phyloP scores from a whole-genome alignment of 306 rosid species.

The Trichosanthes cucumerina region DNA sequence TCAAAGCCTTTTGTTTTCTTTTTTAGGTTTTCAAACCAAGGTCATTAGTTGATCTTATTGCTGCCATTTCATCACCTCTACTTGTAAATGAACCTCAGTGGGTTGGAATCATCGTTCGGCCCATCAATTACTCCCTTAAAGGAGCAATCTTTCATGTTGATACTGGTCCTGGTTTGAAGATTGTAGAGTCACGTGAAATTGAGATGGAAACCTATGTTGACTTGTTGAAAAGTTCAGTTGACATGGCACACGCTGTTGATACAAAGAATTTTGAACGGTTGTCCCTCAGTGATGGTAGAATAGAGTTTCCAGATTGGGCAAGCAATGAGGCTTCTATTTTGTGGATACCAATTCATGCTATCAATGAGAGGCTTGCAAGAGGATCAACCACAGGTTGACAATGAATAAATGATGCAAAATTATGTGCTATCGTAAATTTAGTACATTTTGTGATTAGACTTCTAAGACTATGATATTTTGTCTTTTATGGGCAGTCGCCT shows the following conservation, averaged over 20 bases:
- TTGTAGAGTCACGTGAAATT: constrained; percentile 52
- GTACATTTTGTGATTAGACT: constrained; percentile 10
- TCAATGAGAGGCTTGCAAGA: constrained; percentile 58
- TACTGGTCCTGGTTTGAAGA: constrained; percentile 92
- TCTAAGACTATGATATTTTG: constrained; percentile 16
- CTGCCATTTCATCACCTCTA: constrained; percentile 87
- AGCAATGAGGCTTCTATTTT: constrained; percentile 63
- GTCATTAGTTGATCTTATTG: constrained; percentile 88
- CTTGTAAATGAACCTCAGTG: constrained; percentile 88
- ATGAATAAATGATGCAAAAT: constrained; percentile 25
- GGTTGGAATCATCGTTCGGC: constrained; percentile 82
- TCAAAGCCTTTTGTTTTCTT: background rate
- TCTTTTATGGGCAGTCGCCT: constrained; percentile 44
- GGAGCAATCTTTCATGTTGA: constrained; percentile 81
- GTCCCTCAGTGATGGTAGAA: constrained; percentile 50
- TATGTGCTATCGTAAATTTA: constrained; percentile 1
- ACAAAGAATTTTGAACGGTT: constrained; percentile 40
- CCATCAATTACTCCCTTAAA: constrained; percentile 80
- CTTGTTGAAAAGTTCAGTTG: constrained; percentile 29
- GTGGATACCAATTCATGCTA: constrained; percentile 77
- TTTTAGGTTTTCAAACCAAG: constrained; percentile 78
- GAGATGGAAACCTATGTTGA: constrained; percentile 67
- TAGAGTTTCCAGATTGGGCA: constrained; percentile 96
- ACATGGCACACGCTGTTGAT: constrained; percentile 22
- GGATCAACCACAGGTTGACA: constrained; percentile 81